Base-by-base conservation (phyloP, 257 asterid species). In the Paulownia fortunei region DNA sequence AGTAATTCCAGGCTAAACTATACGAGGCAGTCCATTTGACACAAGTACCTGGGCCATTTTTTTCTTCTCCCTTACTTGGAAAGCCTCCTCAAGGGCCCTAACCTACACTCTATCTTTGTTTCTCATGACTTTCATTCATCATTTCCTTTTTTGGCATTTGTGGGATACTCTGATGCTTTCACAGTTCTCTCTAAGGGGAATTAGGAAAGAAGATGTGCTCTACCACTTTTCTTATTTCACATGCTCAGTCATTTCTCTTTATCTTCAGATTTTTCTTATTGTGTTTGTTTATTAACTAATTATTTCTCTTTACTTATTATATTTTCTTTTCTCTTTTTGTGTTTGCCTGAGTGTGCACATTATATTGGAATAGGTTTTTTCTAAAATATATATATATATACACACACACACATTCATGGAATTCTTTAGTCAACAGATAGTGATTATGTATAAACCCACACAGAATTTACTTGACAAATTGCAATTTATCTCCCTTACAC, bases 31-130 rank as follows among this genome's bases (percentile, higher is more conserved):
- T 19, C 39, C 73, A 49, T 21, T 24, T 46, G 24, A 46, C 72
- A 30, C 51, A 55, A 49, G 58, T 58, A 77, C 49, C 41, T 8
- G 36, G 34, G 55, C 24, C 30, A n/a, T 21, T 21, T 52, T 69
- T 34, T 46, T 26, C n/a, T 32, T 12, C 34, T 62, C 59, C 11
- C 6, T 77, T 68, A 24, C 42, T 73, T 12, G 49, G 21, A 30
- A 18, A 27, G 71, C 60, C 26, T 74, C 71, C 62, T 42, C 16
- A 12, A 74, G 79, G 61, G 10, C 66, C 66, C 36, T 4, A 30
- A 30, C 36, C 2, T 30, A 30, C 36, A 30, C 36, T 30, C 36
- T 30, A 30, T 65, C 52, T 54, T 4, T 56, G 47, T 36, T 72
- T 37, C 66, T 72, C 18, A 21, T 18, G 26, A 46, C 5, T 18